These are phyloP conservation scores for Sclerotiophoma versabilis DNA, from an alignment of 2,329 filamentous ascomycete genomes.

Conservation along the genomic window DNA sequence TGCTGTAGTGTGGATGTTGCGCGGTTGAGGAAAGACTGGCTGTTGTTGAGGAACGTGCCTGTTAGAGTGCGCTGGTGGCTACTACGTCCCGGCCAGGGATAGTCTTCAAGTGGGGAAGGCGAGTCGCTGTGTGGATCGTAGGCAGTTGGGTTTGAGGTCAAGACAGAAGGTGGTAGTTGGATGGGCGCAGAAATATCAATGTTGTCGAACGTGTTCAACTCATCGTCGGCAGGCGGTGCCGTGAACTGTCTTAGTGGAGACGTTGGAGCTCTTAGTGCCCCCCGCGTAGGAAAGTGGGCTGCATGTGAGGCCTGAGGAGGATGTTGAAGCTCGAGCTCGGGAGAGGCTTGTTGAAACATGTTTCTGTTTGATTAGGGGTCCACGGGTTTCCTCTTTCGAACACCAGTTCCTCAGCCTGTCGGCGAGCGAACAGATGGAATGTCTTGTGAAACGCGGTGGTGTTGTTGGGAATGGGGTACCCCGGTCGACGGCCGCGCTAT, in stretches of 20 bases:
- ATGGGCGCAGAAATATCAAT: constrained; percentile 41
- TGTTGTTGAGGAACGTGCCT: constrained; percentile 48
- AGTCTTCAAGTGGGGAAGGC: constrained; percentile 39
- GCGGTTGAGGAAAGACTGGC: constrained; percentile 34
- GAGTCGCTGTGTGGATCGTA: constrained; percentile 43
- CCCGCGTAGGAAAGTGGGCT: constrained; percentile 39
- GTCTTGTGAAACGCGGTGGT: constrained; percentile 37
- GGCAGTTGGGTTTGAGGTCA: constrained; percentile 40
- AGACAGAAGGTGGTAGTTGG: constrained; percentile 45
- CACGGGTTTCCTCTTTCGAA: constrained; percentile 32
- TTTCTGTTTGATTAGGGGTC: constrained; percentile 24
- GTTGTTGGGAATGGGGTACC: constrained; percentile 15
- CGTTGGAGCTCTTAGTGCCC: constrained; percentile 23
- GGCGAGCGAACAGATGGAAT: constrained; percentile 28
- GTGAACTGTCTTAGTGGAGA: constrained; percentile 36
- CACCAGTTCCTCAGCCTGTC: constrained; percentile 20
- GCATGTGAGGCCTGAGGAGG: constrained; percentile 38
- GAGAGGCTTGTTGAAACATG: constrained; percentile 31
- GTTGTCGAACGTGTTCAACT: constrained; percentile 40
- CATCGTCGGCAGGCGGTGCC: constrained; percentile 27
- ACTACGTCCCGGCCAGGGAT: constrained; percentile 26
- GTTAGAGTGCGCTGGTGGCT: constrained; percentile 47
- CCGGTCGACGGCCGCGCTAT: constrained; percentile 23
- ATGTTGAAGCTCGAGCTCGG: constrained; percentile 29
- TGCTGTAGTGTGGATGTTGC: constrained; percentile 48